phyloP scores from a whole-genome alignment of 202 grass and related monocot species.

The Carex sylvatica region DNA sequence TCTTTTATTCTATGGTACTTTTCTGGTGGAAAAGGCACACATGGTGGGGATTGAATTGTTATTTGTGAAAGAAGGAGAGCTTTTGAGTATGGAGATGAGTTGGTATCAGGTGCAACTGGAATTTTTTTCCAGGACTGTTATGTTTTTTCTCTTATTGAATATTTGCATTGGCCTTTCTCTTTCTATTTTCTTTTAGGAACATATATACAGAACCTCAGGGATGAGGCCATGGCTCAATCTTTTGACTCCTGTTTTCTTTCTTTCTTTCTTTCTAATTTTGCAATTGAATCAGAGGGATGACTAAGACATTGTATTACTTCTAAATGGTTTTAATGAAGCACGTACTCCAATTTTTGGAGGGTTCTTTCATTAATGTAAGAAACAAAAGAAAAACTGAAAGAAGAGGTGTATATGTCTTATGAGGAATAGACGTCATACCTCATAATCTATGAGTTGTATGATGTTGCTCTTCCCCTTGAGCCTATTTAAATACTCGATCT shows the following conservation, averaged over 20 bases:
- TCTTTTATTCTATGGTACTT: neutral
- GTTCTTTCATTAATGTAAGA: neutral
- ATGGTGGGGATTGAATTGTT: neutral
- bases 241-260: neutral
- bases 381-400: neutral
- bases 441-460: conserved; percentile 92
- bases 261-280: neutral
- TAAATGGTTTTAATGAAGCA: neutral
- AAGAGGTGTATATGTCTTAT: neutral
- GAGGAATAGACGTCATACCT: conserved; percentile 47
- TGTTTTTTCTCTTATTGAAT: neutral
- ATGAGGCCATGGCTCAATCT: neutral
- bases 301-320: neutral
- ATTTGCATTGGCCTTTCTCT: neutral
- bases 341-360: neutral
- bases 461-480: conserved; percentile 91
- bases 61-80: neutral
- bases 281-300: neutral
- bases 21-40: neutral
- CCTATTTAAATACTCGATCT: conserved; percentile 86
- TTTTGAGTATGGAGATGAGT: neutral
- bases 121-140: neutral
- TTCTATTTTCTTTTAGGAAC: neutral
- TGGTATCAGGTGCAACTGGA: neutral
- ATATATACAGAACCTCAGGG: neutral